phyloP scores from a whole-genome alignment of 1,139 yeast genomes.

The Yamadazyma taylorii region DNA sequence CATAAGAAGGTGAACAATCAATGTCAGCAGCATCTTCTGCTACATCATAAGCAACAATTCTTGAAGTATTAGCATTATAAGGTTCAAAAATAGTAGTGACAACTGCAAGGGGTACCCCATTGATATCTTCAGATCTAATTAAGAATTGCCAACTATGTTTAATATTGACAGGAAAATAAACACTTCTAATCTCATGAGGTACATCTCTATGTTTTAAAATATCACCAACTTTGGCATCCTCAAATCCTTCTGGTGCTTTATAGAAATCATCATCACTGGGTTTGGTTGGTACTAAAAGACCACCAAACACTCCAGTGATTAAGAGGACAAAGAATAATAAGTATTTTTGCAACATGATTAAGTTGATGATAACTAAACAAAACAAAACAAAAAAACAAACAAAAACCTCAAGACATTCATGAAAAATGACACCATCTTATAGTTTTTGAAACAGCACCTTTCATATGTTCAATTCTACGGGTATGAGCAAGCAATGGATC shows the following conservation, averaged over 20 bases:
- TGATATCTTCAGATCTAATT: conserved; percentile 31
- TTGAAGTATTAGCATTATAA: conserved; percentile 26
- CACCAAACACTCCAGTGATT: neutral
- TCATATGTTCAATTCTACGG: too few relatives aligned
- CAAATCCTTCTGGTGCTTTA: conserved; percentile 22
- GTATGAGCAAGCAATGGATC: too few relatives aligned
- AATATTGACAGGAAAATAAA: conserved; percentile 21
- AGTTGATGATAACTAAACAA: neutral
- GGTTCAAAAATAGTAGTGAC: conserved; percentile 36
- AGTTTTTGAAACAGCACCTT: too few relatives aligned
- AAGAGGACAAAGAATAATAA: neutral
- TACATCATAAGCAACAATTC: conserved; percentile 30
- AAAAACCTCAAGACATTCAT: too few relatives aligned
- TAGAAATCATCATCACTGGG: conserved; percentile 24
- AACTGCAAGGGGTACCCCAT: conserved; percentile 30
- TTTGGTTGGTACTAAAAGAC: neutral
- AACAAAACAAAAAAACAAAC: neutral
- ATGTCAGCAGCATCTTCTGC: conserved; percentile 33
- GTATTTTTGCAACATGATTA: neutral
- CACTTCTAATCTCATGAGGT: conserved; percentile 20
- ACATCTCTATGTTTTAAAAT: conserved; percentile 23
- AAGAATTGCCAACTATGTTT: conserved; percentile 32
- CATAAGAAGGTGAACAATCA: conserved; percentile 36
- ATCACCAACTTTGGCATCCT: conserved; percentile 20
- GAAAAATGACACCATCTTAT: too few relatives aligned